Evolutionary conservation across 805 yeast genomes (phyloP), one percentile per base, ranked within the genome.

Genomic region (Starmerella ratchasimensis): DNA sequence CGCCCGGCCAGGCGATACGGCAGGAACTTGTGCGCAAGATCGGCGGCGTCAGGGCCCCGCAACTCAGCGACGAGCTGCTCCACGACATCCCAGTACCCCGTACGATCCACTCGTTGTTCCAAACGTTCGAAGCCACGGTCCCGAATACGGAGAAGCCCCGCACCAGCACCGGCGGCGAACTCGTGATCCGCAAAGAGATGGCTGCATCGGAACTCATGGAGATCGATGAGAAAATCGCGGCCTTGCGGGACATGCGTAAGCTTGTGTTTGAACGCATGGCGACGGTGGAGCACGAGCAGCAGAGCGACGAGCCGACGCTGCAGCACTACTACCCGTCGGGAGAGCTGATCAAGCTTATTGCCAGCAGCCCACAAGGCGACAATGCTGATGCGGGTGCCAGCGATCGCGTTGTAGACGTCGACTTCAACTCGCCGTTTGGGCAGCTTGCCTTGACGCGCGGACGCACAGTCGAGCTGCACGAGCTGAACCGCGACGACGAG

Each of bases 391-490:
- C 20, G 8, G n/a, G 13, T 15, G 4, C 21, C 5, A 13, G 28
- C 10, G 71, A 66, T 31, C 45, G 69, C 2, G 61, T 80, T 17
- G 66, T 72, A 1, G 64, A 73, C 24, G 53, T 79, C 41, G 84
- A 75, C 45, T 78, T 79, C 53, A 83, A 78, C 51, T 62, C 68
- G 18, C 88, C 88, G 11, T 79, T 75, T 56, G 86, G 84, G 2
- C 73, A 74, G 1, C 49, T 82, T 56, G 86, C 83, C 2, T 70
- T 86, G 13, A 82, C 94, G 0, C 59, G 73, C 48, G 94, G 83
- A 54, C 80, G 76, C 53, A 71, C 79, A 0, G 77, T 83, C 4
- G 41, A 37, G 26, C 26, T 44, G 16, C 33, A 41, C 31, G 45
- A 33, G 31, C 42, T 44, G 14, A 42, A 27, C 29, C 28, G 18